phyloP scores from a whole-genome alignment of 2,329 filamentous ascomycete species.

The Trichocomaceae sp. region DNA sequence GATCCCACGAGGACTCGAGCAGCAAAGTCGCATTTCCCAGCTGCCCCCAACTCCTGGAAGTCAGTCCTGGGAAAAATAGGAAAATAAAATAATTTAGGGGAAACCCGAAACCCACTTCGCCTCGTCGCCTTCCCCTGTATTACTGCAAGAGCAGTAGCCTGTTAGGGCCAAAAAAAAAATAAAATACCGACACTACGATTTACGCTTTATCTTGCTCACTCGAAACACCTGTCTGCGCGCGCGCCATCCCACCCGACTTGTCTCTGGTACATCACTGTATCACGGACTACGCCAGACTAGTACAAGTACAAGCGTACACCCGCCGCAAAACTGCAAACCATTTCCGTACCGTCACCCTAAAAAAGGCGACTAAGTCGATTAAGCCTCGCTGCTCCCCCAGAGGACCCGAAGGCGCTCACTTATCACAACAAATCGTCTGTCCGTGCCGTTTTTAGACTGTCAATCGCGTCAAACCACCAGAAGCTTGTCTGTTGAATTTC shows the following conservation, averaged over 20 bases:
- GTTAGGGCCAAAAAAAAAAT: slow-evolving; percentile 22
- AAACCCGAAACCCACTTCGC: slow-evolving; percentile 20
- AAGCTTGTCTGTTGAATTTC: slow-evolving; percentile 10
- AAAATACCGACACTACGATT: background rate
- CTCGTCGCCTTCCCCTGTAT: slow-evolving; percentile 17
- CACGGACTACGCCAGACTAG: slow-evolving; percentile 7
- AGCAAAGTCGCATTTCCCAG: slow-evolving; percentile 17
- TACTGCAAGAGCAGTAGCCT: slow-evolving; percentile 14
- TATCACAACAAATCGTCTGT: slow-evolving; percentile 14
- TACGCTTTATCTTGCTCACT: slow-evolving; percentile 2
- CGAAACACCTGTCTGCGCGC: slow-evolving; percentile 1
- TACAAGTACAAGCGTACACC: slow-evolving; percentile 6
- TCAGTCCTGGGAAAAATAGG: too few species aligned
- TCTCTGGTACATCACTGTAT: slow-evolving; percentile 18
- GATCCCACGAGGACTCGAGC: slow-evolving; percentile 31
- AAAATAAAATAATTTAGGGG: slow-evolving; percentile 5
- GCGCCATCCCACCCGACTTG: slow-evolving; percentile 17
- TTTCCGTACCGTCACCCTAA: slow-evolving; percentile 27
- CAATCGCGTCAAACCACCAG: slow-evolving; percentile 13
- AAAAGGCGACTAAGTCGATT: slow-evolving; percentile 32
- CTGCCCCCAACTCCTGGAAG: background rate
- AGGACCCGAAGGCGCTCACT: slow-evolving; percentile 9
- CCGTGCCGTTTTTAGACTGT: slow-evolving; percentile 14
- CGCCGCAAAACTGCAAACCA: slow-evolving; percentile 34
- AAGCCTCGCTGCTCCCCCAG: slow-evolving; percentile 29